Base-by-base conservation (phyloP, 768 basidiomycete species). In the Hygrocybe punicea region DNA sequence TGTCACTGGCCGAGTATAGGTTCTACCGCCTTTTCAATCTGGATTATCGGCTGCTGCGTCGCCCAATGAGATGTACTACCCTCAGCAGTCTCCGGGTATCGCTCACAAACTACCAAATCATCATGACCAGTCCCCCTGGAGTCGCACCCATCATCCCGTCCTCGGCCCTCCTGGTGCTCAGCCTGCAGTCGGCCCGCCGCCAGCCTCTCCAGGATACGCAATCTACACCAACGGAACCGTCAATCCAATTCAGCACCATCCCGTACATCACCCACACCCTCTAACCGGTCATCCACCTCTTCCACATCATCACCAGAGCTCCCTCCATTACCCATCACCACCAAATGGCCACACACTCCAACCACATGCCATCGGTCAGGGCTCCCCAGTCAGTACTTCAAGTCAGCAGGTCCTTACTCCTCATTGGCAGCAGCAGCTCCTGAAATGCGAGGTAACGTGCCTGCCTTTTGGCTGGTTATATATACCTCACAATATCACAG, bases 361-460 rank as follows among this genome's bases (percentile, higher is more conserved):
- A 58, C 82, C 81, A 63, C 87, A 82, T 62, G 71, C 76, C 39
- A 67, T 87, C 23, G 76, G 78, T 3, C 80, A 82, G 59, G 82
- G 78, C 9, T 86, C 85, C 0, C 86, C 86, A 24, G 82, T 79
- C 8, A 78, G 76, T 16, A 21, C 51, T 39, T 71, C 73, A 29
- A 69, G 71, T 11, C 79, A 81, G 52, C 86, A 85, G 72, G 81
- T 87, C 62, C 84, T 92, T 64, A 85, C 84, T 17, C 83, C 84
- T 10, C 91, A 93, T 60, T 97, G 94, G 94, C 92, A 95, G 68
- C 86, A 94, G 67, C 94, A 97, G 76, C 74, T 97, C 62, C 78
- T 94, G 67, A 92, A 93, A 71, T 94, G 85, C 69, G 93, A 96
- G 78, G 94, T 93, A 70, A n/a, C 65, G 88, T 83, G n/a, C 44